These are phyloP conservation scores for Citrullus colocynthis DNA, from an alignment of 306 rosid species.

Conservation along the genomic window DNA sequence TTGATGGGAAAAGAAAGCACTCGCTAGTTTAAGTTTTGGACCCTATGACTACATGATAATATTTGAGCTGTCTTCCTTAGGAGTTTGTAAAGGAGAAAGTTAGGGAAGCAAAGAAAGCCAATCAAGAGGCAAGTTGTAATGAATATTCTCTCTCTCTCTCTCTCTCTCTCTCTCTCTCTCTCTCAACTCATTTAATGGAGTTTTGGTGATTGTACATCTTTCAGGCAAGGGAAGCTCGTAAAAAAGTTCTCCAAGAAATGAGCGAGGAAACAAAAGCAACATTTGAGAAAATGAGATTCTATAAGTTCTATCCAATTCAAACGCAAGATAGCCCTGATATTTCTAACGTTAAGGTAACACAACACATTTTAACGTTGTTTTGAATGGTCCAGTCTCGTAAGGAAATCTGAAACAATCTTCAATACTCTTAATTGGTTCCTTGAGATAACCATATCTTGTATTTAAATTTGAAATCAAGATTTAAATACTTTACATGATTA, in stretches of 20 bases:
- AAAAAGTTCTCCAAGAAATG: slow-evolving; percentile 58
- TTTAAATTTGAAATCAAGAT: background rate
- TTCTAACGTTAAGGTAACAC: slow-evolving; percentile 53
- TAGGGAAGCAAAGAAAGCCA: slow-evolving; percentile 68
- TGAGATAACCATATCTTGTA: background rate
- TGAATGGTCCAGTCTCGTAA: background rate
- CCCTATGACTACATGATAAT: background rate
- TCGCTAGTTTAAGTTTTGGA: background rate
- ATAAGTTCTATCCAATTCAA: slow-evolving; percentile 71
- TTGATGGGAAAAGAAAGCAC: background rate
- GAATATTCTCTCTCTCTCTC: background rate
- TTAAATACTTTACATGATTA: background rate
- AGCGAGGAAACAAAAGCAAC: slow-evolving; percentile 57
- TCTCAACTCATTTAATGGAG: background rate
- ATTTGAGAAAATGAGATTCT: slow-evolving; percentile 56
- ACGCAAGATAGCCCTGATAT: slow-evolving; percentile 60
- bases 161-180: too few species aligned
- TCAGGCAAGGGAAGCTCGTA: slow-evolving; percentile 73
- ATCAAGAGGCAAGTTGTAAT: slow-evolving; percentile 36
- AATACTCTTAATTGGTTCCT: background rate
- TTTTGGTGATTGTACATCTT: background rate
- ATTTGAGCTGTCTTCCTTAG: slow-evolving; percentile 18
- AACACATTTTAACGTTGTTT: background rate
- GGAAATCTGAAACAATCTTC: background rate
- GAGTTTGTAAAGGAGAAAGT: slow-evolving; percentile 74